Base-by-base conservation (phyloP, 768 basidiomycete genomes). In the Leucocoprinus sp. region DNA sequence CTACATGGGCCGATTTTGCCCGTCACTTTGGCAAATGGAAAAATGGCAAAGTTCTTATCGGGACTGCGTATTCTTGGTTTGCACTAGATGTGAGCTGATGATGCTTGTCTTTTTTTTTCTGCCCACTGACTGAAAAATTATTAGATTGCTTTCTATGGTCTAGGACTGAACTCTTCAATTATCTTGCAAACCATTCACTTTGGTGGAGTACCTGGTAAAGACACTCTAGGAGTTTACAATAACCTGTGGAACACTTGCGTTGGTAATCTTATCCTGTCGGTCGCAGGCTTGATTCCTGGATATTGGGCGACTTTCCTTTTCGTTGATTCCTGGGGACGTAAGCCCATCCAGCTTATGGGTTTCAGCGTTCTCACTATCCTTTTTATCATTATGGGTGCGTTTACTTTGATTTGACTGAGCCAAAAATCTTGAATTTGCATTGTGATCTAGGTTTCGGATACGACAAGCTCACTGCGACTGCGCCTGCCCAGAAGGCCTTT, bases 51-150 rank as follows among this genome's bases (percentile, higher is more conserved):
- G 65, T 89, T 41, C 72, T 93, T 45, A 61, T 93, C 37, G 91
- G 87, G 12, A 72, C 80, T 0, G 62, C 86, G 0, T 93, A 82
- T 60, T 85, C 82, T 7, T 93, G 91, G 91, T 93, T 93, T 50
- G 90, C 89, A 7, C 75, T 91, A 19, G 89, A 88, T 54, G 82
- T 82, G 24, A 44, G 82, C 69, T 5, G 18, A 18, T 33, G 5
- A 15, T 12, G 4, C 15, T 37, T 18, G 4, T 37, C 17, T 19
- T 5, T 19, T 37, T 3, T 5, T 5, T 21, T 37, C 5, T 9
- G n/a, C n/a, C n/a, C 15, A 18, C 8, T 37, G 15, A 24, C 4
- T 23, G 3, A 7, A 3, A 14, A n/a, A 42, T 19, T 4, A 26
- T 8, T 47, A 47, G 45, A 28, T 48, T 2, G n/a, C 35, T 5